A percentile compares a stretch with the other conserved stretches of the same genome.
Evolutionary conservation across 2,329 filamentous ascomycete genomes (phyloP).

Genomic region (Fusarium neocosmosporiellum): DNA sequence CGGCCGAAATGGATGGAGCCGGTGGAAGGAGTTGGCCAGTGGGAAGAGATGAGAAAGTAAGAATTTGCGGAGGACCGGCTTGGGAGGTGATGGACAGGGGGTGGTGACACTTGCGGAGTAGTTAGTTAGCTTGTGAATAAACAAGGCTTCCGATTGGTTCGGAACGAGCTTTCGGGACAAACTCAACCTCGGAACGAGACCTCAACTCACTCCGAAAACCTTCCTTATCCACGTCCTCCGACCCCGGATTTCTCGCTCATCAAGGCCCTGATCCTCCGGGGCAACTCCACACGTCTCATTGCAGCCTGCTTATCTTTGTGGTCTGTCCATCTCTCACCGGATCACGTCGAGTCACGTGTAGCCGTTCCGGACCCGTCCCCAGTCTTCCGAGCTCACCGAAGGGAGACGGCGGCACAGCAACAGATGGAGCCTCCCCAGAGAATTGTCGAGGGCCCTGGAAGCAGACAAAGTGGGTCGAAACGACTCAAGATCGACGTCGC

Average conservation of each 20-base stretch:
- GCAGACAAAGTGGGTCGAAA: slow-evolving; percentile 42
- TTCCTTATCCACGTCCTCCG: slow-evolving; percentile 3
- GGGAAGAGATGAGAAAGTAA: slow-evolving; percentile 43
- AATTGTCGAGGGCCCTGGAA: background rate
- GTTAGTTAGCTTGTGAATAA: background rate
- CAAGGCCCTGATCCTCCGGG: background rate
- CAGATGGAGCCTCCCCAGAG: slow-evolving; percentile 31
- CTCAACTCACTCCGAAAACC: background rate
- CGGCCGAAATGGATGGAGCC: slow-evolving; percentile 41
- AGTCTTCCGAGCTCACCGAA: slow-evolving; percentile 10
- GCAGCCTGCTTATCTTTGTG: background rate
- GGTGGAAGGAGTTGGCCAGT: slow-evolving; percentile 38
- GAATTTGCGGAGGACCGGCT: background rate
- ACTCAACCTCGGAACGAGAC: background rate
- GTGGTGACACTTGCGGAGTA: slow-evolving; percentile 2
- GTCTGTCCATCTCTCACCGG: background rate
- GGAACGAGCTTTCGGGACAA: background rate
- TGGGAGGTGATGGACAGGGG: background rate
- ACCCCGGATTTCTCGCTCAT: background rate
- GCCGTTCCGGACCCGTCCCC: slow-evolving; percentile 19
- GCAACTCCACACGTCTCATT: background rate
- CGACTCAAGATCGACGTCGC: slow-evolving; percentile 58
- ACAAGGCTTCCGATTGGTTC: slow-evolving; percentile 18
- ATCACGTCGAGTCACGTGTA: background rate
- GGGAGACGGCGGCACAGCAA: background rate